Evolutionary conservation across 495 filamentous ascomycete genomes (phyloP).

Genomic region (Extremus antarcticus): DNA sequence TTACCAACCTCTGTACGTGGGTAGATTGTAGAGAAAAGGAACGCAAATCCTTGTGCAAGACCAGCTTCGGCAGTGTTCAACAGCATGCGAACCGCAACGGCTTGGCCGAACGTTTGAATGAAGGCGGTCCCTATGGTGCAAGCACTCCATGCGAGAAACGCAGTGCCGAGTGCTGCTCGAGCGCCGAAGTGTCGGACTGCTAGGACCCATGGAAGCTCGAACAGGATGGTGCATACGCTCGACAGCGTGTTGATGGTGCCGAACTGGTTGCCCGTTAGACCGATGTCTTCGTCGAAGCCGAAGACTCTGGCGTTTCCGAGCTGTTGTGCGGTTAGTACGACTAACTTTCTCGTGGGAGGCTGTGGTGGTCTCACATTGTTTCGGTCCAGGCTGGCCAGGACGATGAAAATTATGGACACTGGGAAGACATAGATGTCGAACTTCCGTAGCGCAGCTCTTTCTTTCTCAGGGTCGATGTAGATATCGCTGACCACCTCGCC

Average conservation of each 20-base stretch:
- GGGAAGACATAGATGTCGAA: constrained; percentile 6
- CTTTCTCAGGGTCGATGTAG: constrained; percentile 2
- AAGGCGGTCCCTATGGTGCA: constrained; percentile 9
- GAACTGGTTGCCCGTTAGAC: constrained; percentile 18
- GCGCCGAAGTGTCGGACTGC: constrained; percentile 6
- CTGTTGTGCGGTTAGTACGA: not conserved
- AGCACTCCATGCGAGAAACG: constrained; percentile 2
- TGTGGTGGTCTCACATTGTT: constrained; percentile 2
- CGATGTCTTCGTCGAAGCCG: constrained; percentile 23
- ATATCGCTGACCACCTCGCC: not conserved
- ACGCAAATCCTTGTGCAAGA: constrained; percentile 8
- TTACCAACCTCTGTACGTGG: constrained; percentile 1
- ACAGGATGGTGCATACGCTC: constrained; percentile 7
- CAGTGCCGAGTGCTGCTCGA: not conserved
- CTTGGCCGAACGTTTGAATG: constrained; percentile 10
- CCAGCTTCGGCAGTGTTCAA: constrained; percentile 13
- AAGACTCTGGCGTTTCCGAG: constrained; percentile 28
- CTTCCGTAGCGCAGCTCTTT: constrained; percentile 3
- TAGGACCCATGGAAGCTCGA: constrained; percentile 5
- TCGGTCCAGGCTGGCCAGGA: constrained; percentile 4
- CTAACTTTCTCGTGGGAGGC: no score
- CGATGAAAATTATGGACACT: not conserved
- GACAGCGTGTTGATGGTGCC: constrained; percentile 25
- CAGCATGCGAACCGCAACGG: constrained; percentile 9
- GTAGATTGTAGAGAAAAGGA: constrained; percentile 12